These are phyloP conservation scores for Coemansia sp. DNA, from an alignment of 192 early-diverging fungal genomes.

Conservation along the genomic window DNA sequence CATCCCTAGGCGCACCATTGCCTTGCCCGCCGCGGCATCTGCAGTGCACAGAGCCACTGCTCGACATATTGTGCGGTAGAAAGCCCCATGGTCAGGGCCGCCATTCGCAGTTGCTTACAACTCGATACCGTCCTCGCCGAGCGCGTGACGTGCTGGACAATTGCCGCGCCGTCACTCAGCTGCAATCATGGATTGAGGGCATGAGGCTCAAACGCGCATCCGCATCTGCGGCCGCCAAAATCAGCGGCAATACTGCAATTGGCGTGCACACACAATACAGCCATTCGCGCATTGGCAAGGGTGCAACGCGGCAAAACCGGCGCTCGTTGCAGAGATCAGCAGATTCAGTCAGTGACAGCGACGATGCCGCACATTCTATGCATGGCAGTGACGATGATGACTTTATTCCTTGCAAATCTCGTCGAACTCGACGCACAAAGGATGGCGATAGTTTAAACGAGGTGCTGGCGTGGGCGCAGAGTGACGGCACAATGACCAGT, in stretches of 20 bases:
- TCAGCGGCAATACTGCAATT: conserved; percentile 7
- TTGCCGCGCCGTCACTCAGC: conserved; percentile 19
- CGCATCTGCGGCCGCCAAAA: conserved; percentile 6
- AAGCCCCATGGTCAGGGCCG: background rate
- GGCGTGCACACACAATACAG: conserved; percentile 9
- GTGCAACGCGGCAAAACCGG: background rate
- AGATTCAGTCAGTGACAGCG: conserved; percentile 11
- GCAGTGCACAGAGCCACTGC: conserved; percentile 28
- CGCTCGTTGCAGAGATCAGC: conserved; percentile 7
- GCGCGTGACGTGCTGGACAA: conserved; percentile 41
- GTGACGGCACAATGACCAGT: conserved; percentile 34
- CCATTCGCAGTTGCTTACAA: conserved; percentile 23
- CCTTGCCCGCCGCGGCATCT: conserved; percentile 22
- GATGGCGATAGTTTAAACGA: conserved; percentile 19
- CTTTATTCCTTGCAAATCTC: conserved; percentile 24
- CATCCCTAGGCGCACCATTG: background rate
- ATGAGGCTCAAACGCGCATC: conserved; percentile 38
- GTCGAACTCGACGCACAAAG: background rate
- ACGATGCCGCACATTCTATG: background rate
- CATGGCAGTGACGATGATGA: conserved; percentile 43
- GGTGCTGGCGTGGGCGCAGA: conserved; percentile 39
- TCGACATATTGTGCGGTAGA: conserved; percentile 15
- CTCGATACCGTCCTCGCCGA: conserved; percentile 36
- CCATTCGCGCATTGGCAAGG: background rate
- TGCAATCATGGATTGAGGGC: conserved; percentile 50